Conservation (phyloP, 2,329 filamentous ascomycete genomes). For the Aureobasidium sp. region DNA sequence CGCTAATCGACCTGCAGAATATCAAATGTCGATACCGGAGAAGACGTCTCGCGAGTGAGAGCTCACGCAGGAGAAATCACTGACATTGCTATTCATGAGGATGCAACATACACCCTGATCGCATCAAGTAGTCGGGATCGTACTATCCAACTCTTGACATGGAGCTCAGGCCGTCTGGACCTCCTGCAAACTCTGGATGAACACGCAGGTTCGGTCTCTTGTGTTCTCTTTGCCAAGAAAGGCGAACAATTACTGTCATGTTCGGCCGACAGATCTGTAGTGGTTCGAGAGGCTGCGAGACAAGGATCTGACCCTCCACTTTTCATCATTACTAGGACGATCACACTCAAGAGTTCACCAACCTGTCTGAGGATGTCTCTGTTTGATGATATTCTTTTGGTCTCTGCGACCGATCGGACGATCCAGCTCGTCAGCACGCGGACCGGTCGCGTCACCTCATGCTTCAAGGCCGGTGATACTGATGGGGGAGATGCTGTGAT, state of each 20-base stretch:
- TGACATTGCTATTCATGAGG: constrained; percentile 65
- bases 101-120: constrained; percentile 55
- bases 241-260: constrained; percentile 65
- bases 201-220: constrained; percentile 77
- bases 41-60: constrained; percentile 63
- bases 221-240: constrained; percentile 66
- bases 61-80: constrained; percentile 83
- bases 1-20: constrained; percentile 39
- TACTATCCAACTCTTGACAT: constrained; percentile 81
- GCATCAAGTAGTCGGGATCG: constrained; percentile 82
- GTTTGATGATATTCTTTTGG: constrained; percentile 45
- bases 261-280: constrained; percentile 78
- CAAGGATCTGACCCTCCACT: constrained; percentile 53
- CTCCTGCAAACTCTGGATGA: constrained; percentile 88
- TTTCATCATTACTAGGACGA: constrained; percentile 66
- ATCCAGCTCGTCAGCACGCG: constrained; percentile 46
- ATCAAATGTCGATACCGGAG: constrained; percentile 53
- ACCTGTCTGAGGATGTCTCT: constrained; percentile 72
- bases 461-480: constrained; percentile 77
- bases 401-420: constrained; percentile 56
- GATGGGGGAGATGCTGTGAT: constrained; percentile 74
- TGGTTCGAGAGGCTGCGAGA: constrained; percentile 69
- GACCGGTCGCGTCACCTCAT: constrained; percentile 60
- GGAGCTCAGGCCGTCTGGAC: constrained; percentile 41
- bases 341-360: constrained; percentile 79